Evolutionary conservation across 2,329 filamentous ascomycete species (phyloP), one percentile per base, ranked within the genome.

Genomic region (Lecanoromycetidae sp.): DNA sequence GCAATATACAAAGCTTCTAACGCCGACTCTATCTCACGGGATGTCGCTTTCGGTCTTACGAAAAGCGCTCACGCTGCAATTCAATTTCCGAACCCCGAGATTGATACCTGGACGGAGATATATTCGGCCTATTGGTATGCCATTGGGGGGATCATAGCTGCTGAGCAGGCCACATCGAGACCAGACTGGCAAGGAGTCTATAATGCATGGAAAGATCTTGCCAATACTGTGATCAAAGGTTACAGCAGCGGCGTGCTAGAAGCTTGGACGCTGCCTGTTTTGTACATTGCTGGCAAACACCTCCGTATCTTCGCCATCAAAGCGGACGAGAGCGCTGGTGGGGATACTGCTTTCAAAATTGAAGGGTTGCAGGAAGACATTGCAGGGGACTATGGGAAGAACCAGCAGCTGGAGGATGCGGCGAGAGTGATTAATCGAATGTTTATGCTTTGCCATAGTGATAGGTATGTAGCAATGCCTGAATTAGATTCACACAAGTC

Each of bases 381-480:
- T 53, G 80, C 88, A 51, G 76, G 78, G 1, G 82, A 87, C 51
- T 65, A 74, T 12, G 81, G 84, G 57, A 85, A 86, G 62, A 81
- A 93, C 58, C 82, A 87, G 53, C 87, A 85, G 60, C 71, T 98
- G 23, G 85, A 94, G 62, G 88, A 96, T 63, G 87, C 87, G 29
- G 88, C 91, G 13, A 79, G 90, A 54, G 79, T 90, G 36, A 79
- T 98, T 50, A 96, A 95, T 63, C 78, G 84, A 40, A 87, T 96
- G 55, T 98, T 96, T 63, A 85, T 84, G 13, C 66, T 94, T 4
- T 98, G 91, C 62, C 71, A 94, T 40, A 87, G 80, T 57, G 91
- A 98, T 62, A 82, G 87, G 86, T 93, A 71, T 57, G 72, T 63
- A 56, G 25, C 15, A 34, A n/a, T 37, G 40, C n/a, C n/a, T n/a